A percentile compares a stretch with the other conserved stretches of the same genome.
These are phyloP conservation scores for Mesembryanthemum crystallinum DNA, from an alignment of 148 eudicot genomes.

Conservation along the genomic window DNA sequence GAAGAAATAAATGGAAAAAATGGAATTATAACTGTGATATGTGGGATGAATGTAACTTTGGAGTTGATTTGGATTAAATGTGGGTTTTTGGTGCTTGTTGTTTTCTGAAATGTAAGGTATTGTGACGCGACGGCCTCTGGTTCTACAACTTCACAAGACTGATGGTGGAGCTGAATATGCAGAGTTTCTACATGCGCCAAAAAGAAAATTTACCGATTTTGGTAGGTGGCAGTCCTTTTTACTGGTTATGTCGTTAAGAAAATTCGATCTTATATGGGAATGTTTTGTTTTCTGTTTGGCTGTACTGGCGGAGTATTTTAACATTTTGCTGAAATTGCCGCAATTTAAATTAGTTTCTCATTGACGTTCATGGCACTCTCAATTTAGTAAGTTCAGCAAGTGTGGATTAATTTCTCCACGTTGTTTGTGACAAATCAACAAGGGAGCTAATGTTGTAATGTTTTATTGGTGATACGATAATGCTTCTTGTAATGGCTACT, in stretches of 20 bases:
- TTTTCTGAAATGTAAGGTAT: slow-evolving; percentile 50
- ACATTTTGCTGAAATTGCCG: no score
- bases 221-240: slow-evolving; percentile 39
- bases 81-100: slow-evolving; percentile 1
- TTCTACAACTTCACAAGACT: slow-evolving; percentile 87
- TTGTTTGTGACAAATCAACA: no score
- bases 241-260: not conserved
- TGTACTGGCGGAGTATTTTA: not conserved
- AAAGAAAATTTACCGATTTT: slow-evolving; percentile 63
- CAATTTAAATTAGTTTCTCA: no score
- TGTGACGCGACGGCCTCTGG: slow-evolving; percentile 95
- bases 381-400: no score
- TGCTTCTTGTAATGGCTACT: no score
- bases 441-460: no score
- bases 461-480: no score
- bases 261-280: not conserved
- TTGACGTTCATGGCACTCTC: no score
- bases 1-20: no score
- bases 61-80: not conserved
- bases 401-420: no score
- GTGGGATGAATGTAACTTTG: not conserved
- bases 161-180: slow-evolving; percentile 82
- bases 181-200: slow-evolving; percentile 95
- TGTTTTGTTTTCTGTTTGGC: not conserved
- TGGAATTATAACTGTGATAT: no score